Evolutionary conservation across 257 asterid species (phyloP).

Genomic region (Penstemon davidsonii): DNA sequence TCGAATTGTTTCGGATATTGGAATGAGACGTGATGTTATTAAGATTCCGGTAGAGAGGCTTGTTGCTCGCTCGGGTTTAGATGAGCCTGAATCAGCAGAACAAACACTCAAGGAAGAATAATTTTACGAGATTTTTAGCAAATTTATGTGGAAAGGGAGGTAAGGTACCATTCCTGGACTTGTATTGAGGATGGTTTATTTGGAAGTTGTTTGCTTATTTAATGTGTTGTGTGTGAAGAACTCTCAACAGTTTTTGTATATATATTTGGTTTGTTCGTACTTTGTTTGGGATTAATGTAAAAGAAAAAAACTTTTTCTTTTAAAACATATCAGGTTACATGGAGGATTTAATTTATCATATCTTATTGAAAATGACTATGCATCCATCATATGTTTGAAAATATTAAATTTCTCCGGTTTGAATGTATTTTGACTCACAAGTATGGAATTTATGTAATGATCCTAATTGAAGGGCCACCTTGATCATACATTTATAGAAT

Average conservation of each 20-base stretch:
- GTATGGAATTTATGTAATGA: no score
- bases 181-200: neutral
- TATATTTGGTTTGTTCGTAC: no score
- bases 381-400: no score
- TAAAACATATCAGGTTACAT: no score
- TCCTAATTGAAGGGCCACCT: no score
- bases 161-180: neutral
- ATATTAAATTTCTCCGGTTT: no score
- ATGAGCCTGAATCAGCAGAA: slow-evolving; percentile 32
- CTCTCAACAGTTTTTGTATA: neutral
- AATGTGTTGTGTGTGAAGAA: neutral
- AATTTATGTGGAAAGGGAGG: neutral
- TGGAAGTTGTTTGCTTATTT: neutral
- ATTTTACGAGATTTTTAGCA: neutral
- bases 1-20: slow-evolving; percentile 71
- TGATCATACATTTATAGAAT: no score
- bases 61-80: slow-evolving; percentile 30
- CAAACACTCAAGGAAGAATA: slow-evolving; percentile 35
- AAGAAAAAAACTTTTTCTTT: no score
- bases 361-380: no score
- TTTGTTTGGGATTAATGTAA: no score
- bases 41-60: slow-evolving; percentile 87
- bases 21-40: slow-evolving; percentile 73
- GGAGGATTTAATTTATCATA: no score
- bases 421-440: no score